phyloP scores from a whole-genome alignment of 2,329 filamentous ascomycete genomes.

The Calcarisporium arbuscula region DNA sequence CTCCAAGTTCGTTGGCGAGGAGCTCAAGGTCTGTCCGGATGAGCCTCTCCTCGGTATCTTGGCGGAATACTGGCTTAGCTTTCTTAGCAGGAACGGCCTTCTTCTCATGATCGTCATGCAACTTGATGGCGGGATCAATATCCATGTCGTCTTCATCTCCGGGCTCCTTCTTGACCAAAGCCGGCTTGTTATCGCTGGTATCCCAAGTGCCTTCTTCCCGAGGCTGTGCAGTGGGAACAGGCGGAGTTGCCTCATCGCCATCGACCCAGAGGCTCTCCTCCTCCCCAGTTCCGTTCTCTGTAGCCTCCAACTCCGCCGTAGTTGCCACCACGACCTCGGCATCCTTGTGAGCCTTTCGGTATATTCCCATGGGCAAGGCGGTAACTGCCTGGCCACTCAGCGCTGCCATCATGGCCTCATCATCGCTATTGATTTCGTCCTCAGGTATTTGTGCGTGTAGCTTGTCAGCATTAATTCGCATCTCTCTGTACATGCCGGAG shows the following conservation, averaged over 20 bases:
- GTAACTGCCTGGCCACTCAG: conserved; percentile 23
- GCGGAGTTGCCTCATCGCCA: conserved; percentile 21
- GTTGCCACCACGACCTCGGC: conserved; percentile 48
- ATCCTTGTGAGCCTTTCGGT: conserved; percentile 47
- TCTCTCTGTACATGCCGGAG: conserved; percentile 28
- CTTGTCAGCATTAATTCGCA: conserved; percentile 50
- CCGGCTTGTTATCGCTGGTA: conserved; percentile 27
- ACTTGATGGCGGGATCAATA: conserved; percentile 28
- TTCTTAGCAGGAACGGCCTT: conserved; percentile 14
- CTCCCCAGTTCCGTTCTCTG: conserved; percentile 36
- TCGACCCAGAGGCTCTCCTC: conserved; percentile 42
- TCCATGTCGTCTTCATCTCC: conserved; percentile 35
- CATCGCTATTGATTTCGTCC: conserved; percentile 40
- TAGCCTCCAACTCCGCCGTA: conserved; percentile 50
- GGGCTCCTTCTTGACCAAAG: conserved; percentile 40
- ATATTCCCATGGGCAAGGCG: conserved; percentile 50
- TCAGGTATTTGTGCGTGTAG: conserved; percentile 39
- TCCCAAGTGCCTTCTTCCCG: conserved; percentile 39
- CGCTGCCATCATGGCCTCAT: conserved; percentile 33
- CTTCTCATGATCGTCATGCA: conserved; percentile 15
- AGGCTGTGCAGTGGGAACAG: conserved; percentile 20
- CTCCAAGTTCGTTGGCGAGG: conserved; percentile 36
- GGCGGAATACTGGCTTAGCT: conserved; percentile 16
- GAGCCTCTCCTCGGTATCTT: conserved; percentile 32
- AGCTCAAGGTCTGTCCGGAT: conserved; percentile 34